A percentile compares a stretch with the other conserved stretches of the same genome.
Conservation (phyloP, 2,329 filamentous ascomycete genomes). For the Byssoonygena ceratinophila region DNA sequence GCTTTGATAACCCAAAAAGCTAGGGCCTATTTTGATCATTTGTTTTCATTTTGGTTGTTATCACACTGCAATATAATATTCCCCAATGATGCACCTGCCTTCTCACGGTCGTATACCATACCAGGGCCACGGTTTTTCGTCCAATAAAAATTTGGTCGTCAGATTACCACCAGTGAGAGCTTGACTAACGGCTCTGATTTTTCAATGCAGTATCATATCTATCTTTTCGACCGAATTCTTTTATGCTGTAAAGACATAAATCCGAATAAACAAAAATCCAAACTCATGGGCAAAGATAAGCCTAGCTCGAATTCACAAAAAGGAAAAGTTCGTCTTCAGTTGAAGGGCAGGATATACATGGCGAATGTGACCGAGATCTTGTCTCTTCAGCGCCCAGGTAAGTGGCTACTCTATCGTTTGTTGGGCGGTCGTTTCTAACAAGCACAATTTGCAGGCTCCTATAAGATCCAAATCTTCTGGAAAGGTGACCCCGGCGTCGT, state of each 20-base stretch:
- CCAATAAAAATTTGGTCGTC: background rate
- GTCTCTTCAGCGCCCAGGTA: conserved; percentile 77
- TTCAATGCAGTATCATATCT: conserved; percentile 72
- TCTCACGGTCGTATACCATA: no score
- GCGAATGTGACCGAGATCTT: conserved; percentile 95
- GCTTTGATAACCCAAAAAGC: no score
- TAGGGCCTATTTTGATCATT: no score
- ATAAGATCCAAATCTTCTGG: conserved; percentile 97
- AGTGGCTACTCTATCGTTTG: conserved; percentile 22
- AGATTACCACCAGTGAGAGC: conserved; percentile 1
- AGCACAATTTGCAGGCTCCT: conserved; percentile 53
- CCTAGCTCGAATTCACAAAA: conserved; percentile 53
- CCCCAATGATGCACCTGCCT: no score
- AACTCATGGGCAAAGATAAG: conserved; percentile 58
- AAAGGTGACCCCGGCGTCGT: conserved; percentile 80
- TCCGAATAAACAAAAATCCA: conserved; percentile 65
- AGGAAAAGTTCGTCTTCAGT: conserved; percentile 66
- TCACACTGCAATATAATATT: no score
- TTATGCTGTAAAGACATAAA: conserved; percentile 95
- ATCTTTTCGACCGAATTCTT: conserved; percentile 89
- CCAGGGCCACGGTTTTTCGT: no score
- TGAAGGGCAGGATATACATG: conserved; percentile 98
- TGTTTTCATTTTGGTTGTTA: no score
- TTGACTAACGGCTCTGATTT: conserved; percentile 2
- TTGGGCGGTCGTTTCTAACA: background rate